Evolutionary conservation across 2,329 filamentous ascomycete genomes (phyloP), one percentile per base, ranked within the genome.

Genomic region (Fusarium coffeatum): DNA sequence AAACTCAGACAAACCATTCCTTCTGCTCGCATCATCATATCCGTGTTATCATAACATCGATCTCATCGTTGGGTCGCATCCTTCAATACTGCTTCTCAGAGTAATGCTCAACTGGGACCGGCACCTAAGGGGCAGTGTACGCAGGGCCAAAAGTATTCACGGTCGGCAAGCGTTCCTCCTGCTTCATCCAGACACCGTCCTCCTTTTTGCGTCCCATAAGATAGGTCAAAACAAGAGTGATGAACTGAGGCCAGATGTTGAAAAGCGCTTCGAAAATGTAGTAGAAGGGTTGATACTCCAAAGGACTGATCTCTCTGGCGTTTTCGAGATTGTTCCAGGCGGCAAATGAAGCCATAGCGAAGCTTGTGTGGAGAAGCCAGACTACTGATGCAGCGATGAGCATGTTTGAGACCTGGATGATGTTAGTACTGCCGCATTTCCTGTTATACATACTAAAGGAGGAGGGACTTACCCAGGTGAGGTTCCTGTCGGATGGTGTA

Each of bases 111-210:
- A 28, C 22, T n/a, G 55, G 1, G 12, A 22, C 12, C 11, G 25
- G 68, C 5, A 25, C 11, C 30, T 8, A 12, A 11, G 11, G 2
- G 16, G 11, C 8, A 34, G 11, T 9, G 22, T 46, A 34, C 11
- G 6, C 16, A 18, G 13, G 49, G 65, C 23, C 62, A 65, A 41
- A 25, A 58, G 11, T 46, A 59, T 28, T 47, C 51, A 30, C 23
- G 47, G 16, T n/a, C 64, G 68, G 64, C 27, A 68, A 64, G 7
- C 68, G 50, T 16, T 71, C 65, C 10, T 28, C 69, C 18, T 72
- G 64, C 6, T 55, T 67, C 1, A 75, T 74, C 72, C 76, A 79
- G 10, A 80, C 40, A 0, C 77, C 77, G 9, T 72, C 71, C 8
- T 49, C 30, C 22, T 71, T 77, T 11, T 69, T 73, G 5, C 47